Base-by-base conservation (phyloP, 164 flowering plant genomes). In the Santalum album region DNA sequence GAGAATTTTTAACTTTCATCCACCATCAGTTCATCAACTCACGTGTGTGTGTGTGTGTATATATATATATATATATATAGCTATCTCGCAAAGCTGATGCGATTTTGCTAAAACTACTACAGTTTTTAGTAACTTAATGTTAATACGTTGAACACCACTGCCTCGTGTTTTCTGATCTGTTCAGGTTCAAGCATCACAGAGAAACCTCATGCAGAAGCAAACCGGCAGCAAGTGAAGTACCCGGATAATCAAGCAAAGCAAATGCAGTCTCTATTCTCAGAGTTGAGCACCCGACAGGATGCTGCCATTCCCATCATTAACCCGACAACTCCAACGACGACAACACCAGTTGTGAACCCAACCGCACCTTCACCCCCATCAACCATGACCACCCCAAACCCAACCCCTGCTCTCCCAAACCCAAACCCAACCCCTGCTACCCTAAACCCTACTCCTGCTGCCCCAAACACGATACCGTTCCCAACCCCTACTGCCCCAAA, bases 181-280 rank as follows among this genome's bases (percentile, higher is more conserved):
- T 68, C 71, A 76, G 77, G 74, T 62, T 55, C 75, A 59, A 67
- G 64, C 44, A 35, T 59, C 35, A n/a, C 75, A 63, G 67, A 67
- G 32, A 75, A 60, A 40, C 62, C 76, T 58, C 68, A 59, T 52
- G 12, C 38, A 9, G 56, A 61, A 67, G 64, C 50, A 61, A 57
- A 42, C 55, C 39, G 29, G 51, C 54, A 55, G 32, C 49, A 45
- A 20, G 32, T 32, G 43, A 58, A 44, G 55, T 51, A 35, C n/a
- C 56, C 40, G n/a, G 34, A 54, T 38, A 43, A 23, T 35, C 49
- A 45, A 68, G 61, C 50, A 24, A 61, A 54, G 21, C 44, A 52
- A 45, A 47, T 56, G 25, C 58, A 46, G 12, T 7, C 65, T 32
- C 58, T 72, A 40, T 21, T 60, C 32, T 51, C 68, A 27, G 42